Evolutionary conservation across 257 asterid species (phyloP), one percentile per base, ranked within the genome.

Genomic region (Penstemon newberryi): DNA sequence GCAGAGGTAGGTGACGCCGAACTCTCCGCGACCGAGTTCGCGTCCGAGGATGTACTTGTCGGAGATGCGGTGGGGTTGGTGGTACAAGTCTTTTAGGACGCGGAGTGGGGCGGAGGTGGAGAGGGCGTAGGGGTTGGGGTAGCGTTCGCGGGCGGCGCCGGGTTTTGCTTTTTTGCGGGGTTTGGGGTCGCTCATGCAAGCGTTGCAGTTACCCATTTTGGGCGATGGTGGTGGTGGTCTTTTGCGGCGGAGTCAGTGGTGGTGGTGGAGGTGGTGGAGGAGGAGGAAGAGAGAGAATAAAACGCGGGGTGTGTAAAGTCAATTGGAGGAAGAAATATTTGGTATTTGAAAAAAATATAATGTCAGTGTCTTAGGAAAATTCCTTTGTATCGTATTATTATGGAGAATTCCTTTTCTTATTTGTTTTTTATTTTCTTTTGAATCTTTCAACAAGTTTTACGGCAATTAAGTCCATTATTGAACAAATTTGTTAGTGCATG

Each of bases 1-100:
- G 73, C 97, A 90, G 43, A 92, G 88, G 72, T 92, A 92, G 5
- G 98, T 92, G 13, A 92, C 80, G 41, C 98, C 98, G 63, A 92
- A 92, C 58, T 92, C 97, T 5, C 98, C 98, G 4, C 98, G 89
- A 33, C 98, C 98, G 59, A 90, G 87, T 80, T 92, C 98, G 4
- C 97, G 87, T 25, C 98, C 97, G 44, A 92, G 89, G 67, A 82
- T 71, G 60, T 92, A 92, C 79, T 87, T 86, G 62, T 90, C 96
- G 57, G 98, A 87, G 70, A 92, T 92, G 56, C 75, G 18, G 84
- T 72, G 68, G 19, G 54, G 68, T 43, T 46, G 54, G 57, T 46
- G 39, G n/a, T 49, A 49, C 18, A 86, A 80, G 63, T 92, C 96
- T 52, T 87, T 92, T 36, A 92, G 86, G 4, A 92, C 98, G 13